Evolutionary conservation across 2,329 filamentous ascomycete species (phyloP), one percentile per base, ranked within the genome.

Genomic region (Trichoderma breve): DNA sequence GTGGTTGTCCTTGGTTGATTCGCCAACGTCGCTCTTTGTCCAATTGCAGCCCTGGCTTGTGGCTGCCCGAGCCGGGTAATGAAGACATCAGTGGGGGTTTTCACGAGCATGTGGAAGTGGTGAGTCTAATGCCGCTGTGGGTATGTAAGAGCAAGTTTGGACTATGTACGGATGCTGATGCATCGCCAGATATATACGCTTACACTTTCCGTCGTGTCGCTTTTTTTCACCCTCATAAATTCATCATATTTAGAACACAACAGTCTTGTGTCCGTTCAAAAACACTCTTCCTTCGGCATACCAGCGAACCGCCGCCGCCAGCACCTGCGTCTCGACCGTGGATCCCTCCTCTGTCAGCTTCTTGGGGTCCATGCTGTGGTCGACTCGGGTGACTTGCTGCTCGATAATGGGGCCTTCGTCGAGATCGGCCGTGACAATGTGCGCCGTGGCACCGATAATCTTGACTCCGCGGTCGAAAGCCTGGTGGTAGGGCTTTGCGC

Each of bases 351-450:
- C 90, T 2, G 93, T 91, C 78, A 95, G 81, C 79, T 92, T 89
- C 84, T 92, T 93, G 21, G 93, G 87, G 76, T 88, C 91, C 88
- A 94, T 89, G 75, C 86, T 87, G 82, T 96, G 93, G 79, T 93
- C 91, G 30, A 95, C 93, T 18, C 93, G 85, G 6, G 90, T 87
- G 69, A 95, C 90, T 70, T 92, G 87, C 87, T 96, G 93, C 87
- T 95, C 93, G 76, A 96, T 96, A 76, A 96, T 96, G 12, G 93
- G 93, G 2, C 93, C 93, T 84, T 96, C 93, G 78, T 96, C 93
- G 73, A 96, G 82, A 81, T 95, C 93, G 32, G 91, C 92, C 1
- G 93, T 96, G 75, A 95, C 93, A 76, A 95, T 95, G 83, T 96
- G 93, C 6, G 93, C 93, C 2, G 92, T 94, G 28, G 93, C 93